A percentile compares a stretch with the other conserved stretches of the same genome.
Evolutionary conservation across 1,139 yeast genomes (phyloP).

Genomic region (Hanseniaspora uvarum): DNA sequence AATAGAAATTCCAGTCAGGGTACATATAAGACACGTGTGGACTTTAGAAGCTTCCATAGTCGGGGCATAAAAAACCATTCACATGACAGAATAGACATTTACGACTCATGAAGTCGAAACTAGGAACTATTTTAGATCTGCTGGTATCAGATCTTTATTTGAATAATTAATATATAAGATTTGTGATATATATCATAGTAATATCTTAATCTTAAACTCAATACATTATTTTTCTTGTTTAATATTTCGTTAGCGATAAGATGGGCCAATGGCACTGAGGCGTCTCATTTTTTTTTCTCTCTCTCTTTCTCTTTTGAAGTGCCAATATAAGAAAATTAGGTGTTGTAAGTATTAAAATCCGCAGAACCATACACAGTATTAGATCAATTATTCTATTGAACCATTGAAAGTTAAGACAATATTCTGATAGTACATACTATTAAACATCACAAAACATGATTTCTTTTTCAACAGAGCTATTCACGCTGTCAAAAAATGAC

Average conservation of each 20-base stretch:
- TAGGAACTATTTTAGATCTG: constrained; percentile 1
- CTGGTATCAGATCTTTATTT: constrained; percentile 14
- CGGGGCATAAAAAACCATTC: constrained; percentile 27
- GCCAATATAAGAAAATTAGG: neutral
- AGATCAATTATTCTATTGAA: too few species aligned
- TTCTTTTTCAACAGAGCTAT: neutral
- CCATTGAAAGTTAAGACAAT: too few species aligned
- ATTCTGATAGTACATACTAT: neutral
- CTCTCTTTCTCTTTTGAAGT: neutral
- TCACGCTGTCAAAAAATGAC: neutral
- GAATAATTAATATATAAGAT: neutral
- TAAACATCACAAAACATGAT: neutral
- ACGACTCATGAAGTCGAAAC: neutral
- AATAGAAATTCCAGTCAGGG: constrained; percentile 28
- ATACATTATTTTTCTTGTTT: neutral
- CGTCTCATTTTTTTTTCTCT: neutral
- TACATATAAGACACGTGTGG: constrained; percentile 38
- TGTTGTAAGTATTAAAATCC: neutral
- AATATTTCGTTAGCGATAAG: neutral
- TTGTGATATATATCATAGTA: neutral
- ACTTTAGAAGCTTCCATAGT: constrained; percentile 36
- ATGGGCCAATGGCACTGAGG: neutral
- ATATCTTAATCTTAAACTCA: neutral
- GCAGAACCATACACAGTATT: too few species aligned
- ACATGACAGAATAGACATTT: neutral